Evolutionary conservation across 345 rosid genomes (phyloP).

Genomic region (Hirschfeldia incana): DNA sequence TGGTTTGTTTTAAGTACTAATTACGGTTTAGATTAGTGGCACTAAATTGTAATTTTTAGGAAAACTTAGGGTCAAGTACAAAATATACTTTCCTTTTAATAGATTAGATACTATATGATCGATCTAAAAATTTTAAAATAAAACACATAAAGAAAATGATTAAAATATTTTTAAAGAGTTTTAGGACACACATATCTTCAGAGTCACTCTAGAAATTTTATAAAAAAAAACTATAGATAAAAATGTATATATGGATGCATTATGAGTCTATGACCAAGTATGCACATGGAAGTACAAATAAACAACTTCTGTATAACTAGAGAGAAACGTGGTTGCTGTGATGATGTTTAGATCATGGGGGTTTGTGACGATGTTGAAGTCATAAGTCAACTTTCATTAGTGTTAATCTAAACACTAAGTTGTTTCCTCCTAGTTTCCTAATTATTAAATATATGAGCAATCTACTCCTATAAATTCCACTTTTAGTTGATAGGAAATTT

Average conservation of each 20-base stretch:
- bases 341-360: neutral
- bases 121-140: no score
- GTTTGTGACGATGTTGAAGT: conserved; percentile 2
- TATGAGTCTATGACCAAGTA: neutral
- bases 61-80: no score
- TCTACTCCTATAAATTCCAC: conserved; percentile 15
- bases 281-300: neutral
- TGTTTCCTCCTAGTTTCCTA: neutral
- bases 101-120: no score
- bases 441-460: neutral
- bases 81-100: no score
- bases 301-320: neutral
- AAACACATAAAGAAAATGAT: no score
- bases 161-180: no score
- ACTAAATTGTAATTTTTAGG: no score
- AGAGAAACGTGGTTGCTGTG: neutral
- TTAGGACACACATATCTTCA: no score
- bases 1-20: no score
- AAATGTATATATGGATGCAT: neutral
- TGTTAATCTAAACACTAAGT: neutral
- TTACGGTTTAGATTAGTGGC: no score
- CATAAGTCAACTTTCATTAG: conserved; percentile 7
- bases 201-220: no score
- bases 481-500: neutral
- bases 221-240: neutral